phyloP scores from a whole-genome alignment of 2,329 filamentous ascomycete genomes.

The Botrytis tulipae region DNA sequence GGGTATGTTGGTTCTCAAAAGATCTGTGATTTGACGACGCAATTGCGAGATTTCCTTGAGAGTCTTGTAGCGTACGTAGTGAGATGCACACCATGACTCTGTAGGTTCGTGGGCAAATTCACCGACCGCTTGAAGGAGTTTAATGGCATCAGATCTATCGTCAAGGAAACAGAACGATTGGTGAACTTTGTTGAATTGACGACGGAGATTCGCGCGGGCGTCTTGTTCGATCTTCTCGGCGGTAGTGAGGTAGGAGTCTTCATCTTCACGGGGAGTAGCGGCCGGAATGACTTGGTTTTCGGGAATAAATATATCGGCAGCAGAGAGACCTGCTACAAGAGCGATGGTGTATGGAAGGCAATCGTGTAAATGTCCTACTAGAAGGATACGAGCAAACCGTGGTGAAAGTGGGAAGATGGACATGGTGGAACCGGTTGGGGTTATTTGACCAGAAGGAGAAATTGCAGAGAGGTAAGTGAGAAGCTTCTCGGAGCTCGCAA shows the following conservation, averaged over 20 bases:
- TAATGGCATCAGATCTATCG: constrained; percentile 82
- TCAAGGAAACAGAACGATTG: constrained; percentile 78
- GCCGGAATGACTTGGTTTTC: constrained; percentile 72
- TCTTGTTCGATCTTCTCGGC: constrained; percentile 72
- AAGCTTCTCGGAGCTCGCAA: constrained; percentile 82
- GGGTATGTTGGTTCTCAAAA: constrained; percentile 73
- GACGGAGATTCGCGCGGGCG: constrained; percentile 61
- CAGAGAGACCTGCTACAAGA: constrained; percentile 82
- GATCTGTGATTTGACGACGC: constrained; percentile 75
- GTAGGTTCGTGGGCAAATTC: constrained; percentile 75
- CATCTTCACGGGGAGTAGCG: constrained; percentile 45
- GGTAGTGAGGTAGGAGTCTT: constrained; percentile 57
- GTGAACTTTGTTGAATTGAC: constrained; percentile 67
- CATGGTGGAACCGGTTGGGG: constrained; percentile 77
- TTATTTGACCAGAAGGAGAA: constrained; percentile 69
- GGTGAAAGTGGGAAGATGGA: constrained; percentile 88
- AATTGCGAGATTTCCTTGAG: constrained; percentile 85
- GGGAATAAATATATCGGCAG: constrained; percentile 82
- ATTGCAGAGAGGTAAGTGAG: constrained; percentile 84
- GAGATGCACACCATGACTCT: constrained; percentile 73
- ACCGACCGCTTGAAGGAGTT: constrained; percentile 82
- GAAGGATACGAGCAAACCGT: constrained; percentile 86
- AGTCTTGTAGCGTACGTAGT: constrained; percentile 84
- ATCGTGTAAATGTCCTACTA: constrained; percentile 78
- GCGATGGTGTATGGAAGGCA: constrained; percentile 85